Conservation (phyloP, 148 eudicot species). For the Silene conica region DNA sequence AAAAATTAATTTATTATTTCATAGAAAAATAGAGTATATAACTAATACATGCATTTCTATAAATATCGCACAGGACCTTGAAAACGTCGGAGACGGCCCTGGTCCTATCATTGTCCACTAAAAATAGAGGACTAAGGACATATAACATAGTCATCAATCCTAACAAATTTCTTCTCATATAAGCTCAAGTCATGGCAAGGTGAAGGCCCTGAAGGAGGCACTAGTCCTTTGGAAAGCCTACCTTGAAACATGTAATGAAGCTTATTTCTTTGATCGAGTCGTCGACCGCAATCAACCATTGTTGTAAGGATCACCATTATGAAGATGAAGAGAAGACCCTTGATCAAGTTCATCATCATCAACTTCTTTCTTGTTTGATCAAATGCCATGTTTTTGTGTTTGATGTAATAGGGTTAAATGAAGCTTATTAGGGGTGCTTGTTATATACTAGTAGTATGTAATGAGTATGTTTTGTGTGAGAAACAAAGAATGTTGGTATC, state of each 20-base stretch:
- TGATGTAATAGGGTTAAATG: too few relatives aligned
- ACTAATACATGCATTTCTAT: too few relatives aligned
- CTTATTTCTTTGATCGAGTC: background rate
- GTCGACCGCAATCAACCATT: constrained; percentile 8
- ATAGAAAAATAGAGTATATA: too few relatives aligned
- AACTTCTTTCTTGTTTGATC: background rate
- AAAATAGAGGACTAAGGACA: constrained; percentile 17
- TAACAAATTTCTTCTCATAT: background rate
- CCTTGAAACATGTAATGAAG: constrained; percentile 16
- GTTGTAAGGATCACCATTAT: background rate
- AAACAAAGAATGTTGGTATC: constrained; percentile 3
- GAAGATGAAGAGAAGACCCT: background rate
- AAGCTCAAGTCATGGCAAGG: constrained; percentile 34
- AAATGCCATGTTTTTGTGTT: background rate
- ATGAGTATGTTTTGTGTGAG: background rate
- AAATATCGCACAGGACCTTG: too few relatives aligned
- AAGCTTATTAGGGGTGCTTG: too few relatives aligned
- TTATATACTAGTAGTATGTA: too few relatives aligned
- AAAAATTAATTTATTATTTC: too few relatives aligned
- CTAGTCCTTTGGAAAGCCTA: constrained; percentile 41
- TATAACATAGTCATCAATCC: constrained; percentile 12
- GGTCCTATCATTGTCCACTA: too few relatives aligned
- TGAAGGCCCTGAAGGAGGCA: constrained; percentile 55
- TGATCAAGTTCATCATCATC: background rate
- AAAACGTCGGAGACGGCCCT: too few relatives aligned